Evolutionary conservation across 1,284 basidiomycete genomes (phyloP), one percentile per base, ranked within the genome.

Genomic region (Trichosporon coremiiforme): DNA sequence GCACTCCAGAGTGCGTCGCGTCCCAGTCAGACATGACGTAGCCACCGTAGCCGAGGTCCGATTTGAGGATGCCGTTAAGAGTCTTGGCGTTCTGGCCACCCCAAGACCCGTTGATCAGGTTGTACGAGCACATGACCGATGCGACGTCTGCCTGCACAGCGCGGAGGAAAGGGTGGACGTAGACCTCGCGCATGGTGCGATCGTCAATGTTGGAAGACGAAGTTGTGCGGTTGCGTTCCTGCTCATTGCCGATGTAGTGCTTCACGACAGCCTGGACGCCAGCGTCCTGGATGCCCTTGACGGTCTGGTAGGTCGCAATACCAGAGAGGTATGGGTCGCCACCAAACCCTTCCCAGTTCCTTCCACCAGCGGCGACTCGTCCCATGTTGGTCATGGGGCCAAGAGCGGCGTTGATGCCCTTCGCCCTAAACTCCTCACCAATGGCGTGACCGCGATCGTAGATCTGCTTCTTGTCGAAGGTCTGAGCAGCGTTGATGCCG

Each of bases 341-440:
- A 62, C 91, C 90, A 73, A 92, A 93, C 8, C 91, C 91, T 85
- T 95, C 92, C 91, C 91, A 95, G 80, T 92, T 93, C 10, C 93
- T 85, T 0, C 93, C 93, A 2, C 85, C 88, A 17, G 87, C 87
- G 5, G 89, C 87, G 0, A 85, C 85, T n/a, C 90, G 86, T 67
- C 85, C 86, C 66, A 90, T 79, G 68, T 84, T 83, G 60, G 80
- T 82, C 76, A 79, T 79, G 1, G 82, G 83, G 8, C 89, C 89
- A 8, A 91, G 84, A 8, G 87, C 87, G 69, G 91, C 86, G 77
- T 95, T 87, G 69, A 90, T 89, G 57, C 94, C 94, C 79, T 95
- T 94, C 50, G 87, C 89, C 71, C 87, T 86, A 82, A 90, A 89
- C 83, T 96, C 93, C 62, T 85, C 78, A 36, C 92, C 93, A 87